A percentile compares a stretch with the other conserved stretches of the same genome.
Conservation (phyloP, 495 filamentous ascomycete genomes). For the Penicillium canariense region DNA sequence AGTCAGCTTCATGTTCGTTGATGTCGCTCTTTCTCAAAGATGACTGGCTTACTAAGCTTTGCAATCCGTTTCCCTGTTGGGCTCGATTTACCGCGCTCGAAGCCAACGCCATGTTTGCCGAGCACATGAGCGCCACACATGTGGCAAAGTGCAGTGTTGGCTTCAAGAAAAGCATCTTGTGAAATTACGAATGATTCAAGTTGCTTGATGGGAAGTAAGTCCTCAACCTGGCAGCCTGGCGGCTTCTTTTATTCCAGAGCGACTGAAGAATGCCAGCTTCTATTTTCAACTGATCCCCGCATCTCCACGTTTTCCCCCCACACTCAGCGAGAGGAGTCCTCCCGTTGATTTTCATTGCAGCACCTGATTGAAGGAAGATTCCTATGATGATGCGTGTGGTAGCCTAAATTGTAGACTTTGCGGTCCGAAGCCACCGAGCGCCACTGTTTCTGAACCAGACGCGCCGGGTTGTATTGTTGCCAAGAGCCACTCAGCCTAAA, state of each 20-base stretch:
- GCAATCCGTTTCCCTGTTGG: constrained; percentile 3
- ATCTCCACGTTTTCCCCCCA: neutral
- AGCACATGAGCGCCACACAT: neutral
- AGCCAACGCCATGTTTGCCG: neutral
- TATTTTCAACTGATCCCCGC: neutral
- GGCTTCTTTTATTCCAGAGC: neutral
- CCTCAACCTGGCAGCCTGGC: neutral
- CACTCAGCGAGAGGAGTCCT: neutral
- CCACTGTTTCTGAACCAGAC: neutral
- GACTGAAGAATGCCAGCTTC: neutral
- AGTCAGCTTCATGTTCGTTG: neutral
- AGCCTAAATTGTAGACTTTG: neutral
- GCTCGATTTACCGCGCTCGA: neutral
- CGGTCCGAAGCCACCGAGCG: neutral
- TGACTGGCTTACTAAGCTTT: constrained; percentile 8
- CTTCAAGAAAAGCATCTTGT: neutral
- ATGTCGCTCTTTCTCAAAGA: neutral
- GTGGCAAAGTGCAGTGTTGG: neutral
- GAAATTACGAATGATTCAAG: neutral
- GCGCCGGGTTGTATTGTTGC: neutral
- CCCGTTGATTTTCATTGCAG: neutral
- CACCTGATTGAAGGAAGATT: constrained; percentile 12
- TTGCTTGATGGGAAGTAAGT: neutral
- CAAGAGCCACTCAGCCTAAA: constrained; percentile 5
- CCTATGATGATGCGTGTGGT: neutral